These are phyloP conservation scores for Smallanthus sonchifolius DNA, from an alignment of 129 eudicot species.

Conservation along the genomic window DNA sequence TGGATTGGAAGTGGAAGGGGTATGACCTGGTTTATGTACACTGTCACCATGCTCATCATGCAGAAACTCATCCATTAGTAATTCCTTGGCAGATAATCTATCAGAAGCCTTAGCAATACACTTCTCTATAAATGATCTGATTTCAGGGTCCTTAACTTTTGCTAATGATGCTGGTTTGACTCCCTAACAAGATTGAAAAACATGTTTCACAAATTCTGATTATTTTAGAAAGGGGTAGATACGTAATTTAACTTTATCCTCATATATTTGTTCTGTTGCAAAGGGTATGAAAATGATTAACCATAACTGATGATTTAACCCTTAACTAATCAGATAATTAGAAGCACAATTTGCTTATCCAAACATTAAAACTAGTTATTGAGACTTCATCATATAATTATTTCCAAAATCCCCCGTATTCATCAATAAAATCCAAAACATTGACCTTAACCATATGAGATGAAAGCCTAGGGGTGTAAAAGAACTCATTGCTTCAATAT, in stretches of 20 bases:
- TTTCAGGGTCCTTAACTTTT: slow-evolving; percentile 9
- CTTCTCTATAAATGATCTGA: slow-evolving; percentile 4
- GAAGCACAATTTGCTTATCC: not conserved
- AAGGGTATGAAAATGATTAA: not conserved
- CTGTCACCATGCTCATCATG: not conserved
- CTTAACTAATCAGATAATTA: not conserved
- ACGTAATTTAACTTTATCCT: not conserved
- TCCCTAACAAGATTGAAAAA: not conserved
- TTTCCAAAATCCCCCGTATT: not conserved
- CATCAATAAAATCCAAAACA: not conserved
- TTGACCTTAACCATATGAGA: not conserved
- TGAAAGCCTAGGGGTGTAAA: slow-evolving; percentile 4
- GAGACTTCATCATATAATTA: not conserved
- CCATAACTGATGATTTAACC: not conserved
- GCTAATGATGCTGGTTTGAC: slow-evolving; percentile 7
- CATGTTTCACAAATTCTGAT: not conserved
- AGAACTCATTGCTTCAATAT: slow-evolving; percentile 2
- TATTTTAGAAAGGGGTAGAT: not conserved
- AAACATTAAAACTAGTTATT: not conserved
- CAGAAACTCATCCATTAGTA: slow-evolving; percentile 4
- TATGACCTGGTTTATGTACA: slow-evolving; percentile 25
- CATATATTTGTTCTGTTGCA: not conserved
- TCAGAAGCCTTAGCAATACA: not conserved
- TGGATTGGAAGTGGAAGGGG: slow-evolving; percentile 25
- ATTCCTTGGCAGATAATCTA: slow-evolving; percentile 3